A percentile compares a stretch with the other conserved stretches of the same genome.
phyloP scores from a whole-genome alignment of 2,329 filamentous ascomycete genomes.

The Exophiala aquamarina region DNA sequence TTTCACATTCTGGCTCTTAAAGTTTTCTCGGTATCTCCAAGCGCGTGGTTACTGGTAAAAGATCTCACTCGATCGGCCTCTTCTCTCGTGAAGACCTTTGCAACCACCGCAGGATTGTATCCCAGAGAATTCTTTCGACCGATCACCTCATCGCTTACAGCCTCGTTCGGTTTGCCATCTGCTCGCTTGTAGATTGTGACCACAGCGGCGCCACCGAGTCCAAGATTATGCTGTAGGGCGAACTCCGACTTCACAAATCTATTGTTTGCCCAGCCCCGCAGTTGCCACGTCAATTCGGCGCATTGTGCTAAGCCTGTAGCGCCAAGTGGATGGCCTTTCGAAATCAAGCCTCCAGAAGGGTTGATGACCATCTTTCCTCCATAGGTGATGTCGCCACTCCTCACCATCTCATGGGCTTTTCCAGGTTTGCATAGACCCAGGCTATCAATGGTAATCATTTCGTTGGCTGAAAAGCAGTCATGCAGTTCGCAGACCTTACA shows the following conservation, averaged over 20 bases:
- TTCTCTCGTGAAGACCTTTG: constrained; percentile 79
- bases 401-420: constrained; percentile 88
- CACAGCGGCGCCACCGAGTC: constrained; percentile 85
- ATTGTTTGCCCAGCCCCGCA: constrained; percentile 95
- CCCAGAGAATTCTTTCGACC: constrained; percentile 69
- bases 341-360: constrained; percentile 90
- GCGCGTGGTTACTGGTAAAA: not conserved
- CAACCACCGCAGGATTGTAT: constrained; percentile 89
- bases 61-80: constrained; percentile 52
- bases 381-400: constrained; percentile 86
- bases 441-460: constrained; percentile 87
- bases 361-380: constrained; percentile 81
- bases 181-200: constrained; percentile 85
- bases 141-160: constrained; percentile 63
- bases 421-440: constrained; percentile 75
- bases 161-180: constrained; percentile 66
- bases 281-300: constrained; percentile 91
- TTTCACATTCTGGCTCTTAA: not conserved
- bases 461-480: constrained; percentile 95
- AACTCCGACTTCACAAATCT: constrained; percentile 68
- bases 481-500: constrained; percentile 88
- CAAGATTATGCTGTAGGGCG: constrained; percentile 89
- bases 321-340: constrained; percentile 84
- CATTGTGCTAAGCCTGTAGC: constrained; percentile 95
- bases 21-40: not conserved